Base-by-base conservation (phyloP, 192 early-diverging fungal genomes). In the Helicostylum pulchrum region DNA sequence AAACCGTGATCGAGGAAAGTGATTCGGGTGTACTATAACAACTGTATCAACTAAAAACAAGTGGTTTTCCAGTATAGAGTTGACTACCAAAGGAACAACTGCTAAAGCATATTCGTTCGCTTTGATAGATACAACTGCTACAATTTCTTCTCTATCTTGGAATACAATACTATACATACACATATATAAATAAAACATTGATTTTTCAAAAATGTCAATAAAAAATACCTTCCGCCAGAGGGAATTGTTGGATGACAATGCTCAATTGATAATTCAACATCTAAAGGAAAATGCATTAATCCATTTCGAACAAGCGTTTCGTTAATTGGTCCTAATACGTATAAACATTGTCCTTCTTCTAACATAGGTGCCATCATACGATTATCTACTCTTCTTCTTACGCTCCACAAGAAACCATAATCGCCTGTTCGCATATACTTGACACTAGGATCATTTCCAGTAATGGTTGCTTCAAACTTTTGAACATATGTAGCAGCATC, bases 351-450 rank as follows among this genome's bases (percentile, higher is more conserved):
- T 10, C 78, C 86, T 31, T 80, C 77, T 47, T 81, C 83, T 44
- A 81, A 68, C 44, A 73, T 75, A 15, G 84, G 79, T 12, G 52
- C 31, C 53, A 55, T 55, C 32, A n/a, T 7, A 31, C 50, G 48
- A 30, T 19, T 60, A 8, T 66, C 64, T 1, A 42, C 55, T 12
- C 65, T 61, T 17, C 74, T 65, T 26, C 67, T 64, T n/a, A 92
- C 85, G 52, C 86, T 83, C 77, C 89, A 90, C 39, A 94, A 57
- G 67, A 94, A 94, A 5, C 93, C 93, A 44, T 88, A 65, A 71
- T 91, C 91, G 17, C 93, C 93, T 0, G 93, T 92, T 31, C 90
- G 82, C 55, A 89, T 83, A 78, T 90, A 94, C 52, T 64, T 79
- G 44, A 83, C 77, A 48, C 78, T 67, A 15, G 77, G 75, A 67